Evolutionary conservation across 1,139 yeast genomes (phyloP), one percentile per base, ranked within the genome.

Genomic region (Groenewaldozyma auringiensis): DNA sequence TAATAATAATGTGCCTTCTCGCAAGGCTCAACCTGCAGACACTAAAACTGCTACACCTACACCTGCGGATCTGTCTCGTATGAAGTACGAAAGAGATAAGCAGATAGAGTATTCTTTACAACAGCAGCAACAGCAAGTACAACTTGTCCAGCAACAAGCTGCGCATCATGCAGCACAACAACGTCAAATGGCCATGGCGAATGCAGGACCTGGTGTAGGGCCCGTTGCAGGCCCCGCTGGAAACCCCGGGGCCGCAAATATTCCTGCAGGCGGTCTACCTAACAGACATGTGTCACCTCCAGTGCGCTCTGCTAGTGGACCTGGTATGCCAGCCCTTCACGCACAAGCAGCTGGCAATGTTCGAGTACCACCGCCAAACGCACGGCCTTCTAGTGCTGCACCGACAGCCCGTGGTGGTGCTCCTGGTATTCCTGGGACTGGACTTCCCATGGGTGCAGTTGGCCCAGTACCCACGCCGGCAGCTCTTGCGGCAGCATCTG

Each of bases 61-160:
- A 0, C 96, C 96, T 0, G 79, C 82, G 11, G 95, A 88, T 56
- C 74, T 89, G 57, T 78, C 95, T 0, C 78, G 78, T 53, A 67
- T 88, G 68, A 89, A 88, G 63, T 79, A 71, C 55, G 96, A 89
- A 53, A 72, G 96, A 50, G 97, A 89, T 58, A 83, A 82, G 62
- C 81, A 94, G 0, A 75, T 85, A 17, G 87, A 83, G 52, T 89
- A 82, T 53, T 83, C 84, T 1, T 81, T 78, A 58, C 63, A 75
- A 50, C 77, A 77, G 51, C 80, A 78, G 49, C 63, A 59, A 49
- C 51, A 49, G 37, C 43, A 41, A 33, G 9, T 8, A 11, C 29
- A 25, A 25, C 35, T 41, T 42, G 21, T 44, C n/a, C 54, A 51
- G 38, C 51, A 48, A 9, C 45, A 41, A 34, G 29, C 29, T 25